These are phyloP conservation scores for Ambrosia trifida DNA, from an alignment of 129 eudicot species.

Conservation along the genomic window DNA sequence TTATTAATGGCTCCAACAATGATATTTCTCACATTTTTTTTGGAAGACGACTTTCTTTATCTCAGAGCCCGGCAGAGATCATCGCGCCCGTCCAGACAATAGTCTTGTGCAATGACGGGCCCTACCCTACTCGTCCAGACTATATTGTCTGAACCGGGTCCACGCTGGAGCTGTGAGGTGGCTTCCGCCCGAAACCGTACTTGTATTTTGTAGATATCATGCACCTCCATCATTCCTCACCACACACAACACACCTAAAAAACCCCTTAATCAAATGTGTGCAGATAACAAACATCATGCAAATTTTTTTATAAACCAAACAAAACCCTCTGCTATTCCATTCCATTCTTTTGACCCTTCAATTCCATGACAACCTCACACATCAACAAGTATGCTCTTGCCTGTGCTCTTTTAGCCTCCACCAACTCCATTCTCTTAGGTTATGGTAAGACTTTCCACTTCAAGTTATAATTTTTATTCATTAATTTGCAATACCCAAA, in stretches of 20 bases:
- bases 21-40: neutral
- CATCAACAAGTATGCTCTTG: constrained; percentile 70
- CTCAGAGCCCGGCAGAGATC: no score
- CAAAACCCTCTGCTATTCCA: neutral
- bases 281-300: constrained; percentile 22
- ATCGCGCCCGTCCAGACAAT: no score
- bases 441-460: constrained; percentile 48
- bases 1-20: no score
- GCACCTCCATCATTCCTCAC: neutral
- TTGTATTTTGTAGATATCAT: neutral
- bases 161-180: no score
- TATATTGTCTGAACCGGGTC: no score
- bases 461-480: neutral
- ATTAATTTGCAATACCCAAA: neutral
- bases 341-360: neutral
- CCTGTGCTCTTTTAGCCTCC: constrained; percentile 85
- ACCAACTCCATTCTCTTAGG: constrained; percentile 85
- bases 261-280: neutral
- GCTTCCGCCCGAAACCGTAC: no score
- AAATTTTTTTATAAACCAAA: constrained; percentile 25
- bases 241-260: neutral
- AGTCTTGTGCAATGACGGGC: no score
- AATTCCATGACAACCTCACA: constrained; percentile 27
- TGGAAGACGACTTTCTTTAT: no score
- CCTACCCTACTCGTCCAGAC: no score